Conservation (phyloP, 2,329 filamentous ascomycete species). For the Raffaelea arxii region DNA sequence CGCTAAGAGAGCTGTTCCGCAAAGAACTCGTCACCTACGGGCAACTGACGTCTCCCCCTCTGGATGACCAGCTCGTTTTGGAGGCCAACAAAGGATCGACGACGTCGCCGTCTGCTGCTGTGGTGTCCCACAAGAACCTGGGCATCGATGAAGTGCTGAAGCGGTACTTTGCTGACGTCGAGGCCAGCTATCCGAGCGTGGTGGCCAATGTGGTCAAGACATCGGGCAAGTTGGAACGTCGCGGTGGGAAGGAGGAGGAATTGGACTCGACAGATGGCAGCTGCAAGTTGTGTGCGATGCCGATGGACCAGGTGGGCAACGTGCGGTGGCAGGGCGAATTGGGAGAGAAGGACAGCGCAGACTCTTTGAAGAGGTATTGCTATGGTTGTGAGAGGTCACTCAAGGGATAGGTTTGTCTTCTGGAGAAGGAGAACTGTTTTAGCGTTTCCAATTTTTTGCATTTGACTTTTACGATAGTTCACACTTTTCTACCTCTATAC, state of each 20-base stretch:
- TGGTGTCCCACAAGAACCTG: conserved; percentile 61
- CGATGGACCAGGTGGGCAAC: conserved; percentile 53
- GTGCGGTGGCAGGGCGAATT: conserved; percentile 54
- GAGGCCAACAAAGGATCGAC: too few relatives aligned
- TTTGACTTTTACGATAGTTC: too few relatives aligned
- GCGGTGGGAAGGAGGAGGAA: conserved; percentile 17
- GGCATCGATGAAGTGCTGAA: conserved; percentile 88
- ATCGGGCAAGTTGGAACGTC: conserved; percentile 63
- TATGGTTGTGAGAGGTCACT: conserved; percentile 66
- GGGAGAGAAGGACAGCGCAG: conserved; percentile 30
- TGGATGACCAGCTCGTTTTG: conserved; percentile 30
- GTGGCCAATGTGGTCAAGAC: conserved; percentile 94
- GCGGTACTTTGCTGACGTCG: conserved; percentile 80
- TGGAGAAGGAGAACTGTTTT: too few relatives aligned
- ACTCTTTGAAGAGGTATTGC: conserved; percentile 37
- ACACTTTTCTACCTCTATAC: too few relatives aligned
- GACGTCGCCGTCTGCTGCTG: conserved; percentile 26
- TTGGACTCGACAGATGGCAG: neutral
- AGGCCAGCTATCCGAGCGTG: conserved; percentile 78
- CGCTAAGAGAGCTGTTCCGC: conserved; percentile 74
- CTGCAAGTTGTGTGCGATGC: conserved; percentile 65
- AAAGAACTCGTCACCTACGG: conserved; percentile 67
- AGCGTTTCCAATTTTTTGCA: too few relatives aligned
- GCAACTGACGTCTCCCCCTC: conserved; percentile 37
- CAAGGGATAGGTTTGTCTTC: conserved; percentile 27